Evolutionary conservation across 331 rosid species (phyloP), one percentile per base, ranked within the genome.

Genomic region (Malus hybrid): DNA sequence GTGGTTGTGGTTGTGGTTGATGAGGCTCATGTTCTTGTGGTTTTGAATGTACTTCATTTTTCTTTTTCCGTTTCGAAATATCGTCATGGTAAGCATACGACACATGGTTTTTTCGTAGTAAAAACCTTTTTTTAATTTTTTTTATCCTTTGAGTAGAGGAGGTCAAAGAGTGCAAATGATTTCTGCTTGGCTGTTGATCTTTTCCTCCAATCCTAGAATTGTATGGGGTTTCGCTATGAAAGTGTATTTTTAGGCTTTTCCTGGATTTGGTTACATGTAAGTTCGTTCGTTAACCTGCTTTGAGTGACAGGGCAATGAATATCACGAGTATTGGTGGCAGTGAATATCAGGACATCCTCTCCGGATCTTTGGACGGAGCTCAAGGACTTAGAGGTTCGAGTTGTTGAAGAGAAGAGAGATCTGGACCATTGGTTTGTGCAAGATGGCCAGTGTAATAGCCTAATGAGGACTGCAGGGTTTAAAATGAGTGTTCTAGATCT

Each of bases 1-100:
- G 80, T 71, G 80, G 82, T 82, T 82, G 92, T 76, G 91, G 85
- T 84, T 78, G 80, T 71, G 80, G 82, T 82, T 82, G 92, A 77
- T 67, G 88, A 86, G 89, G 92, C 87, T 79, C 83, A 79, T 78
- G 88, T 85, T 84, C 82, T 78, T 81, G 87, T 85, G 91, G 75
- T 83, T 82, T 79, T 69, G 60, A 78, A 76, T 88, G 87, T 87
- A 84, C 82, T 30, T 82, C 11, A 55, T 32, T 53, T 75, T 73
- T 76, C 28, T 76, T 42, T 53, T 48, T 3, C 5, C 48, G 50
- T 44, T 44, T 70, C 39, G 57, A 50, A 53, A 24, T 68, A 30
- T 24, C 7, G 7, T 74, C 58, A 22, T 67, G 65, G 16, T 76
- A 29, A 11, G 32, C 46, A 18, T 70, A 44, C 52, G 65, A 24